Percentiles rank a stretch among this genome's conserved stretches.
Conservation (phyloP, 768 basidiomycete species). For the Rhizopogon sp. region DNA sequence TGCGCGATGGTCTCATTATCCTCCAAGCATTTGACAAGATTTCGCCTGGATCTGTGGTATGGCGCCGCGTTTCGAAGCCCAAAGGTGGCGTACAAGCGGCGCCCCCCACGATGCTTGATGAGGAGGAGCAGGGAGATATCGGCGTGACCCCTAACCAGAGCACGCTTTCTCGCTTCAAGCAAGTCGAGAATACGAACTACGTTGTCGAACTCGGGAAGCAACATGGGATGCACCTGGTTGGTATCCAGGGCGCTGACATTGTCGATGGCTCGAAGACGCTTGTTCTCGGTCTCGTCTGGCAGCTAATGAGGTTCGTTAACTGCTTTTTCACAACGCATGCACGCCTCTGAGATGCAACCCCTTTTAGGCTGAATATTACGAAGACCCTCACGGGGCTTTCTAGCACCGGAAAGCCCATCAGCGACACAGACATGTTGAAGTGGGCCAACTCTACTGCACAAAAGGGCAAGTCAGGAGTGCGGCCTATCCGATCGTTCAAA, state of each 20-base stretch:
- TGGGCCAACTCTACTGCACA: slow-evolving; percentile 94
- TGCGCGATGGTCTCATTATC: slow-evolving; percentile 88
- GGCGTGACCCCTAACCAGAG: slow-evolving; percentile 82
- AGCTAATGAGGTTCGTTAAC: slow-evolving; percentile 77
- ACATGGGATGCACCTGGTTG: slow-evolving; percentile 92
- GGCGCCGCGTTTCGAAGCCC: slow-evolving; percentile 95
- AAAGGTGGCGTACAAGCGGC: slow-evolving; percentile 46
- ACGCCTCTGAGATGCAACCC: neutral
- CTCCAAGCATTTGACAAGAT: slow-evolving; percentile 98
- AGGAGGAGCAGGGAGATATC: slow-evolving; percentile 72
- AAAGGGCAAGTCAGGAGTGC: slow-evolving; percentile 51
- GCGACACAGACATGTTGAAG: slow-evolving; percentile 89
- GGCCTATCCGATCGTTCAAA: slow-evolving; percentile 86
- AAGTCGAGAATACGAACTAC: slow-evolving; percentile 98
- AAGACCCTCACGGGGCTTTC: slow-evolving; percentile 80
- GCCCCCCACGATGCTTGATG: slow-evolving; percentile 28
- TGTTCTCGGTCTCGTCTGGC: slow-evolving; percentile 96
- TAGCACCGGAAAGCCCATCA: slow-evolving; percentile 74
- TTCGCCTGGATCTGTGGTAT: slow-evolving; percentile 85
- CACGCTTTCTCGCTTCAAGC: slow-evolving; percentile 91
- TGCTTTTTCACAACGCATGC: neutral
- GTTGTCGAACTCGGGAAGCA: slow-evolving; percentile 88
- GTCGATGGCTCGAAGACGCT: slow-evolving; percentile 91
- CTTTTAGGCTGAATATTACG: slow-evolving; percentile 72
- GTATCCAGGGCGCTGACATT: slow-evolving; percentile 97